These are phyloP conservation scores for Lactifluus subvellereus DNA, from an alignment of 768 basidiomycete genomes.

Conservation along the genomic window DNA sequence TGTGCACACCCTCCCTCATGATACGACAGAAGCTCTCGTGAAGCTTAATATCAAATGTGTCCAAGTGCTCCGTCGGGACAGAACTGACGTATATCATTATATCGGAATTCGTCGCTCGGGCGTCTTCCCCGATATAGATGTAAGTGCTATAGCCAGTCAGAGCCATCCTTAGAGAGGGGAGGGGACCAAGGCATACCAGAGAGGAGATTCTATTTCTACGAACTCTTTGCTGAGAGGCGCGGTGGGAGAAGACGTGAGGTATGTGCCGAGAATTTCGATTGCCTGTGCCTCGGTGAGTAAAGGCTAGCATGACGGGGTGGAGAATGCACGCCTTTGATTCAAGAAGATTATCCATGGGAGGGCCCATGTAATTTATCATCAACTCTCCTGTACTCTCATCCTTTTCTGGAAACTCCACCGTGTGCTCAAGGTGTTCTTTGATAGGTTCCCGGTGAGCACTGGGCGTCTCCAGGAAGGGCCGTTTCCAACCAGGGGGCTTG, in stretches of 20 bases:
- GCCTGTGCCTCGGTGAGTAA: slow-evolving; percentile 43
- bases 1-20: slow-evolving; percentile 72
- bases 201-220: slow-evolving; percentile 83
- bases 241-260: slow-evolving; percentile 79
- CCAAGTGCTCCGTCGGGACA: slow-evolving; percentile 74
- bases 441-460: slow-evolving; percentile 60
- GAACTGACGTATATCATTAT: slow-evolving; percentile 77
- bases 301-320: not conserved
- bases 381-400: slow-evolving; percentile 94
- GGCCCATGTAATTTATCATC: slow-evolving; percentile 70
- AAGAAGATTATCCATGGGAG: slow-evolving; percentile 62
- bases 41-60: slow-evolving; percentile 64
- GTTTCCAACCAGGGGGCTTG: slow-evolving; percentile 78
- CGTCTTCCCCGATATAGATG: slow-evolving; percentile 78
- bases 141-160: slow-evolving; percentile 51
- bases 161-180: not conserved
- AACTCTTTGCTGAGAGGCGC: slow-evolving; percentile 88
- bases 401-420: slow-evolving; percentile 91
- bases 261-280: slow-evolving; percentile 77
- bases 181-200: slow-evolving; percentile 51
- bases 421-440: slow-evolving; percentile 47
- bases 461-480: slow-evolving; percentile 87
- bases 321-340: slow-evolving; percentile 52
- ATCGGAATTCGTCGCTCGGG: slow-evolving; percentile 64
- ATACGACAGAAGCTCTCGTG: slow-evolving; percentile 65